Conservation (phyloP, 2,329 filamentous ascomycete genomes). For the Phialocephala subalpina region DNA sequence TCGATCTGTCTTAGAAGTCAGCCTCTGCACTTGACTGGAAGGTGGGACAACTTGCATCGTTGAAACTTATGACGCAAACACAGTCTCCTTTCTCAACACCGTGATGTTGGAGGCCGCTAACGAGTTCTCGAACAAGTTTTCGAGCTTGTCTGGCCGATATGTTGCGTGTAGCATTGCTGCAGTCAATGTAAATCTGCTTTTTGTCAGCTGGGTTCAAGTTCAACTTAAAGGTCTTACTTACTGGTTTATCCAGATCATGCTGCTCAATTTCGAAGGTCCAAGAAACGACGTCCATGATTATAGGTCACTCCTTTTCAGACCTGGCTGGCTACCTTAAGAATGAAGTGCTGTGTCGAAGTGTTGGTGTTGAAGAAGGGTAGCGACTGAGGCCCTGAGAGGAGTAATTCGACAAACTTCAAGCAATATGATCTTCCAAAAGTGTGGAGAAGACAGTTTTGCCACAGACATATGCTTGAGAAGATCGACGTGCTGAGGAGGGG, state of each 20-base stretch:
- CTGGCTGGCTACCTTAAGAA: too few relatives aligned
- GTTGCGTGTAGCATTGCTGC: conserved; percentile 27
- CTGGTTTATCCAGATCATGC: conserved; percentile 33
- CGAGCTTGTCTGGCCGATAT: conserved; percentile 36
- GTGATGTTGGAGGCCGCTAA: conserved; percentile 36
- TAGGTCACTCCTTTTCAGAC: background rate
- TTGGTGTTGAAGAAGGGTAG: too few relatives aligned
- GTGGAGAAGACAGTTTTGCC: too few relatives aligned
- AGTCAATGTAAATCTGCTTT: conserved; percentile 40
- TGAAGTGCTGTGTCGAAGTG: too few relatives aligned
- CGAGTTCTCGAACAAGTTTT: conserved; percentile 33
- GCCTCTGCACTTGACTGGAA: background rate
- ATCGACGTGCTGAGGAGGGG: too few relatives aligned
- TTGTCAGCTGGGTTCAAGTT: conserved; percentile 12
- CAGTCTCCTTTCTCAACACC: conserved; percentile 38
- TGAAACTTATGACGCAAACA: conserved; percentile 41
- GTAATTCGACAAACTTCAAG: too few relatives aligned
- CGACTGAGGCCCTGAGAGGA: too few relatives aligned
- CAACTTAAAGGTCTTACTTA: conserved; percentile 18
- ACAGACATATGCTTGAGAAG: too few relatives aligned
- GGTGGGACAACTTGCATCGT: conserved; percentile 35
- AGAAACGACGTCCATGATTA: conserved; percentile 34
- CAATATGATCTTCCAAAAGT: too few relatives aligned
- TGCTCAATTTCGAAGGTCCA: conserved; percentile 36
- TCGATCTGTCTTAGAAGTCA: conserved; percentile 8